A percentile compares a stretch with the other conserved stretches of the same genome.
Conservation (phyloP, 2,329 filamentous ascomycete species). For the Nemania sp. region DNA sequence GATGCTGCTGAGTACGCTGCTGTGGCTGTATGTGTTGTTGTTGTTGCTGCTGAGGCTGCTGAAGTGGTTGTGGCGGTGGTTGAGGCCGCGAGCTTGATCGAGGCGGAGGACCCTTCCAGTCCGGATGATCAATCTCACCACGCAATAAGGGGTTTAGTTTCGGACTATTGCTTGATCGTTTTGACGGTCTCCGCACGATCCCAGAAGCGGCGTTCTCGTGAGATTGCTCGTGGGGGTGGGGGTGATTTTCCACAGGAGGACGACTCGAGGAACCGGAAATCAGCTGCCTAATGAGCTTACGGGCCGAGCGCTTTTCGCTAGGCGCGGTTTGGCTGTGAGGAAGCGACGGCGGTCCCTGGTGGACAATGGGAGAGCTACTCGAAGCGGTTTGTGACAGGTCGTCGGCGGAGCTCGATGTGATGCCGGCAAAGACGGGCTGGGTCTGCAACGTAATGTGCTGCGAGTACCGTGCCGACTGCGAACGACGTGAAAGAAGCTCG, state of each 20-base stretch:
- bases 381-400: conserved; percentile 54
- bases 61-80: conserved; percentile 34
- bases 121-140: conserved; percentile 47
- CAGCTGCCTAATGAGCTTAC: conserved; percentile 67
- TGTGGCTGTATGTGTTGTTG: conserved; percentile 30
- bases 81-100: conserved; percentile 40
- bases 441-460: conserved; percentile 52
- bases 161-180: conserved; percentile 65
- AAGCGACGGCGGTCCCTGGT: conserved; percentile 40
- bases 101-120: conserved; percentile 46
- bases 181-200: conserved; percentile 67
- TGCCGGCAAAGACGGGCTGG: conserved; percentile 53
- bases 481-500: conserved; percentile 63
- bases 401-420: conserved; percentile 57
- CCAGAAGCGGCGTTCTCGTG: conserved; percentile 62
- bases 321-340: conserved; percentile 44
- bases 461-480: conserved; percentile 65
- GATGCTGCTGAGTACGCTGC: conserved; percentile 31
- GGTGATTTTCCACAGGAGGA: conserved; percentile 51
- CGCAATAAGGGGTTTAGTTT: conserved; percentile 56
- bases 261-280: conserved; percentile 56
- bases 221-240: conserved; percentile 49
- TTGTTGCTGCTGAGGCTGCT: conserved; percentile 22
- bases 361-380: conserved; percentile 45
- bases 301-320: conserved; percentile 63